Evolutionary conservation across 1,139 yeast genomes (phyloP).

Genomic region (Geotrichum fermentans): DNA sequence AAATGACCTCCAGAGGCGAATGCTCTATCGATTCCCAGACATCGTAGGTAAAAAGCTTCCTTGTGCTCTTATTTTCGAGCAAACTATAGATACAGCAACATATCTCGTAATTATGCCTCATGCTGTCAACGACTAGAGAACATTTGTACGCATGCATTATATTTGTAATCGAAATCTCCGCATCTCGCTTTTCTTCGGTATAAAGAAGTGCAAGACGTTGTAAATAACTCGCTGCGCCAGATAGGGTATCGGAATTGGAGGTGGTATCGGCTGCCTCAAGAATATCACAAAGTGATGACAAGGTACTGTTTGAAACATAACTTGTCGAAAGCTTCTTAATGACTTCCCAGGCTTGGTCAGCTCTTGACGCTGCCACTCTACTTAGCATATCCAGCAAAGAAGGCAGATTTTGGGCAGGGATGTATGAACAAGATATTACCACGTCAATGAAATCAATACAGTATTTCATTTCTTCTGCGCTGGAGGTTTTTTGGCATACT

Average conservation of each 20-base stretch:
- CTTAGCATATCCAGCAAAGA: constrained; percentile 47
- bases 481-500: constrained; percentile 45
- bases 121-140: constrained; percentile 29
- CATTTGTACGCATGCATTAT: constrained; percentile 29
- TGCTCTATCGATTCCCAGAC: constrained; percentile 46
- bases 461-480: constrained; percentile 40
- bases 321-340: constrained; percentile 39
- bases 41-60: constrained; percentile 35
- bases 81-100: constrained; percentile 29
- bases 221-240: constrained; percentile 47
- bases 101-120: constrained; percentile 32
- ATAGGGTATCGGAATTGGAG: constrained; percentile 41
- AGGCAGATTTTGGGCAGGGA: constrained; percentile 44
- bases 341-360: constrained; percentile 42
- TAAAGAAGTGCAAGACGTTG: constrained; percentile 25
- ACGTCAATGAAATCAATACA: constrained; percentile 48
- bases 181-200: constrained; percentile 19
- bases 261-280: constrained; percentile 28
- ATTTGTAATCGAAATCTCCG: constrained; percentile 28
- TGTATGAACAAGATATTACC: constrained; percentile 44
- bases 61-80: constrained; percentile 24
- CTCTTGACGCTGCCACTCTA: constrained; percentile 39
- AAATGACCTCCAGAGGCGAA: constrained; percentile 43
- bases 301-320: constrained; percentile 38
- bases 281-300: constrained; percentile 39